Evolutionary conservation across 805 yeast genomes (phyloP).

Genomic region (Metschnikowia orientalis): DNA sequence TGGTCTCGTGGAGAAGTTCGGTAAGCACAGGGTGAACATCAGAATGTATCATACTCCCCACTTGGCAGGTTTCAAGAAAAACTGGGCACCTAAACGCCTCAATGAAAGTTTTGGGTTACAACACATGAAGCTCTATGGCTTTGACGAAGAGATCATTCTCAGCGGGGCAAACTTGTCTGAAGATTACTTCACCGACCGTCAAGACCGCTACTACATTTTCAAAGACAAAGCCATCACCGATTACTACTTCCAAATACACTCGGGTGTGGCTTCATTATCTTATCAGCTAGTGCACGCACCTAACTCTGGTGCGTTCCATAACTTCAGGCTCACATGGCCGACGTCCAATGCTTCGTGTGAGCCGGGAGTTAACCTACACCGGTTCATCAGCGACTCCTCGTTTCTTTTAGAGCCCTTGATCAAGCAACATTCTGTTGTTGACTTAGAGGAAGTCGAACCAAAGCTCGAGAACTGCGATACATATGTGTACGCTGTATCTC

Average conservation of each 20-base stretch:
- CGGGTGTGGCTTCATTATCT: slow-evolving; percentile 63
- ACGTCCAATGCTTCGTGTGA: slow-evolving; percentile 58
- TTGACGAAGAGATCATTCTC: slow-evolving; percentile 82
- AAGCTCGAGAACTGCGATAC: slow-evolving; percentile 45
- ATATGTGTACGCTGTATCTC: slow-evolving; percentile 84
- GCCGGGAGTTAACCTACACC: slow-evolving; percentile 52
- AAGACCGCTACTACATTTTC: slow-evolving; percentile 84
- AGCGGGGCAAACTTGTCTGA: slow-evolving; percentile 88
- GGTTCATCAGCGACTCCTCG: slow-evolving; percentile 56
- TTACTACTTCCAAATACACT: slow-evolving; percentile 70
- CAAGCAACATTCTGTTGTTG: slow-evolving; percentile 34
- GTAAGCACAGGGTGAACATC: slow-evolving; percentile 65
- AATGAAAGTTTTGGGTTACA: slow-evolving; percentile 93
- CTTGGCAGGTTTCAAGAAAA: slow-evolving; percentile 60
- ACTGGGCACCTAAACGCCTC: slow-evolving; percentile 70
- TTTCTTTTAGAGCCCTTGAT: slow-evolving; percentile 55
- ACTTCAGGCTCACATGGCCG: slow-evolving; percentile 73
- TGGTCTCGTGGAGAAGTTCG: slow-evolving; percentile 58
- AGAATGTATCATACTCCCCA: slow-evolving; percentile 90
- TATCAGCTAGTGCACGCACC: slow-evolving; percentile 53
- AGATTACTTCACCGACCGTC: slow-evolving; percentile 92
- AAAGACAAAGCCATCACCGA: slow-evolving; percentile 53
- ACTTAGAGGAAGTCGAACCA: slow-evolving; percentile 26
- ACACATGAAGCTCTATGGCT: slow-evolving; percentile 96
- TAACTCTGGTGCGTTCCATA: slow-evolving; percentile 31